Base-by-base conservation (phyloP, 1,284 basidiomycete species). In the Agaricales sp. region DNA sequence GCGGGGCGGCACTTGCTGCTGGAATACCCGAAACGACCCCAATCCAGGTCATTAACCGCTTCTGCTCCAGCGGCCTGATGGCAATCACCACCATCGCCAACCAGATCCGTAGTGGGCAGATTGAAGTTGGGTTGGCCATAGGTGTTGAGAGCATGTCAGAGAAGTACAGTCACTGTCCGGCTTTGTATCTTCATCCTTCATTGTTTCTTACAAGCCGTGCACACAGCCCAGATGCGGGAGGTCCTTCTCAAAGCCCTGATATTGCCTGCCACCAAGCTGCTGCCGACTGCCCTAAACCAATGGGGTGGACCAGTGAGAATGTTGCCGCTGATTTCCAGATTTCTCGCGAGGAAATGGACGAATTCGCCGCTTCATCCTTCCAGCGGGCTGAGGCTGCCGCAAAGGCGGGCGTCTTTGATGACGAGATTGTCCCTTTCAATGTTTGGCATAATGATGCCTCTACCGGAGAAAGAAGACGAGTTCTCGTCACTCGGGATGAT, bases 231-330 rank as follows among this genome's bases (percentile, higher is more conserved):
- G 85, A 89, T 59, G 69, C 70, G 3, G 83, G 82, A 22, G 77
- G 77, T 4, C 77, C 78, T 1, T 53, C 60, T 19, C 76, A 78
- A 51, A 85, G 81, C 43, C 80, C 81, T 50, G 68, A 77, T 8
- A 70, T 87, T 25, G 66, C 72, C 20, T 62, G 61, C 16, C 71
- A 80, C 56, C 55, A 64, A 3, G 63, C 74, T 3, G 72, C 84
- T 2, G 70, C 61, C 44, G 85, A 88, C 55, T 82, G 80, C 54
- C 61, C 66, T 23, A 63, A 79, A 65, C 84, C 84, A 20, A 92
- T 92, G 89, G 87, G 89, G 8, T 91, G 89, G 89, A 91, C 90
- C 1, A 85, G 79, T 51, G 85, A 88, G 63, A 88, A 87, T 55
- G 79, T 87, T 46, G 87, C 87, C 12, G 70, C 70, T 48, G 81